Base-by-base conservation (phyloP, 2,329 filamentous ascomycete species). In the Ascochyta clinopodiicola region DNA sequence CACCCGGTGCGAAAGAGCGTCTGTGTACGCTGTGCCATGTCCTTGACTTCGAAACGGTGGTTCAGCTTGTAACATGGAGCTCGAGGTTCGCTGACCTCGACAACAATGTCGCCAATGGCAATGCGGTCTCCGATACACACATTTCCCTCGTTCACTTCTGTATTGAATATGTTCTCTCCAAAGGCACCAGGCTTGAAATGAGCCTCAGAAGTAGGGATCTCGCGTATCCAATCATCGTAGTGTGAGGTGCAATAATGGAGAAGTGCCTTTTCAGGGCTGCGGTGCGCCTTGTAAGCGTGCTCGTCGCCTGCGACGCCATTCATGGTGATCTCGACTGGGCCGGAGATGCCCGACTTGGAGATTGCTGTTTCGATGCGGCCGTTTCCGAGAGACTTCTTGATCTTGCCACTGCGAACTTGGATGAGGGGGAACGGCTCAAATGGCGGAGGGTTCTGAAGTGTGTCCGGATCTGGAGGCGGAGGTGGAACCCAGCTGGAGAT, bases 51-150 rank as follows among this genome's bases (percentile, higher is more conserved):
- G 69, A 89, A 89, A 1, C 86, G 84, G 63, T 88, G 86, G 67
- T 89, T 89, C 8, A 89, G 79, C 67, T 89, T 89, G 75, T 84
- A 89, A 74, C 87, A 89, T 9, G 87, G 87, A 61, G 86, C 82
- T 15, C 87, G 80, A 0, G 86, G 86, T 22, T 88, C 75, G 58
- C 81, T 83, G 22, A 88, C 82, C 62, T 88, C 83, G 0, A 88
- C 77, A 0, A 85, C 77, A 2, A 79, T 75, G 3, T 40, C 73
- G 0, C 82, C 71, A 7, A 88, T 79, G 0, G 79, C 75, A 17
- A 86, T 75, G 13, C 84, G 75, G 61, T 89, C 87, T 21, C 87
- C 86, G 46, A 89, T 86, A 70, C 86, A 88, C 0, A 88, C 75
- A 60, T 86, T 88, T 32, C 80, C 78, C 74, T 89, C 87, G 62